Percentiles rank a stretch among this genome's conserved stretches.
Conservation (phyloP, 2,329 filamentous ascomycete genomes). For the Ambrosiella cleistominuta region DNA sequence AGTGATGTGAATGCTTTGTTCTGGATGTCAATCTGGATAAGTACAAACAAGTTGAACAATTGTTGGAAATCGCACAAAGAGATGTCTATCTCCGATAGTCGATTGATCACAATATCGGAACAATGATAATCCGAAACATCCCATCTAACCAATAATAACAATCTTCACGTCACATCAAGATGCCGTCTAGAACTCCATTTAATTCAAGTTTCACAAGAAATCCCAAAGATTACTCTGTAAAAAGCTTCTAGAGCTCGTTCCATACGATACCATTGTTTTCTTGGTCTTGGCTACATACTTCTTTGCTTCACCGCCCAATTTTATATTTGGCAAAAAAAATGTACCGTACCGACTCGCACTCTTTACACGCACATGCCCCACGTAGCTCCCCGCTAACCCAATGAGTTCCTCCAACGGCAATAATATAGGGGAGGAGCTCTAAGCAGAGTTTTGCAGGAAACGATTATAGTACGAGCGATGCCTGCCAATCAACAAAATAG, state of each 20-base stretch:
- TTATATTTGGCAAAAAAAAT: conserved; percentile 2
- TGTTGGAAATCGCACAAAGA: too few species aligned
- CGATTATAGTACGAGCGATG: neutral
- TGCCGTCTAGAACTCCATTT: neutral
- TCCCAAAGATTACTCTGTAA: neutral
- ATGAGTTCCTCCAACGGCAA: neutral
- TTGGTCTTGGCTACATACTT: neutral
- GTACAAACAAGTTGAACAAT: too few species aligned
- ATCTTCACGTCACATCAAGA: neutral
- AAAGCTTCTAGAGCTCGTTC: neutral
- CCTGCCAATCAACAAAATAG: too few species aligned
- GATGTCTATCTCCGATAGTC: too few species aligned
- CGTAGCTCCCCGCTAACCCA: neutral
- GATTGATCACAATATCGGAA: too few species aligned
- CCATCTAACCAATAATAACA: too few species aligned
- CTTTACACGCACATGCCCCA: conserved; percentile 6
- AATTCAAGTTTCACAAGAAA: neutral
- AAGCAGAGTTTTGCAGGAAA: neutral
- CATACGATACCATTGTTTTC: conserved; percentile 1
- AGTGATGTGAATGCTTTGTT: too few species aligned
- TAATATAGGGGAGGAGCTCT: neutral
- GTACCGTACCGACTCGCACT: neutral
- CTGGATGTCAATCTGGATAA: too few species aligned
- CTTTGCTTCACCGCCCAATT: conserved; percentile 4
- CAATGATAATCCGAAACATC: too few species aligned